These are phyloP conservation scores for Diaporthe sp. DNA, from an alignment of 2,329 filamentous ascomycete species.

Conservation along the genomic window DNA sequence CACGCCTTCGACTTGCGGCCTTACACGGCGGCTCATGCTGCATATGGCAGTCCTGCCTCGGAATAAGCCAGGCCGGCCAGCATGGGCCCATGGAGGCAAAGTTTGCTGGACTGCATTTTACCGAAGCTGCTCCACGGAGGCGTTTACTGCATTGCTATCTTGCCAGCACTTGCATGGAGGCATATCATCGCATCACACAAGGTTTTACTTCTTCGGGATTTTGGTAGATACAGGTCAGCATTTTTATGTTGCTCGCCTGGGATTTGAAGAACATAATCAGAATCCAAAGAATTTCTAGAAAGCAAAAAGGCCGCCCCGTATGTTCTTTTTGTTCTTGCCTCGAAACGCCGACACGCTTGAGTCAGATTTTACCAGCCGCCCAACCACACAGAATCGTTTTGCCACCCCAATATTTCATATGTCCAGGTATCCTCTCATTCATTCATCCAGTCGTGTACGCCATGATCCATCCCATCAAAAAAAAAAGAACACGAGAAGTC, in stretches of 20 bases:
- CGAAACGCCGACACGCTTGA: conserved; percentile 9
- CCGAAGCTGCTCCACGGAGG: background rate
- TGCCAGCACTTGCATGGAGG: background rate
- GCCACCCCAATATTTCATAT: background rate
- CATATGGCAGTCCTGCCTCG: background rate
- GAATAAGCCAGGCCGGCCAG: background rate
- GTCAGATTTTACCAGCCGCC: background rate
- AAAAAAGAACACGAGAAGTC: background rate
- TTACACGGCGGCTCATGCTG: background rate
- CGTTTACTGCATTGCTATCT: conserved; percentile 14
- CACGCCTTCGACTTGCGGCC: too few species aligned
- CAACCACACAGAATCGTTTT: background rate
- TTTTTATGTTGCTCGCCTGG: background rate
- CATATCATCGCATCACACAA: background rate
- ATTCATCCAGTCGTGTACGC: background rate
- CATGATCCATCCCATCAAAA: background rate
- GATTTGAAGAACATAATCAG: background rate
- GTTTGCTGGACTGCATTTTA: background rate
- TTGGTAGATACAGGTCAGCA: background rate
- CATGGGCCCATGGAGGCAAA: background rate
- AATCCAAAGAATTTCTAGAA: conserved; percentile 8
- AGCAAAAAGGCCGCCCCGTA: background rate
- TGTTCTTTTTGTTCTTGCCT: background rate
- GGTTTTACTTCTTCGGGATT: background rate
- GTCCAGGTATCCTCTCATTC: background rate